Evolutionary conservation across 441 rosid species (phyloP), one percentile per base, ranked within the genome.

Genomic region (Euphorbia schlechtendalii): DNA sequence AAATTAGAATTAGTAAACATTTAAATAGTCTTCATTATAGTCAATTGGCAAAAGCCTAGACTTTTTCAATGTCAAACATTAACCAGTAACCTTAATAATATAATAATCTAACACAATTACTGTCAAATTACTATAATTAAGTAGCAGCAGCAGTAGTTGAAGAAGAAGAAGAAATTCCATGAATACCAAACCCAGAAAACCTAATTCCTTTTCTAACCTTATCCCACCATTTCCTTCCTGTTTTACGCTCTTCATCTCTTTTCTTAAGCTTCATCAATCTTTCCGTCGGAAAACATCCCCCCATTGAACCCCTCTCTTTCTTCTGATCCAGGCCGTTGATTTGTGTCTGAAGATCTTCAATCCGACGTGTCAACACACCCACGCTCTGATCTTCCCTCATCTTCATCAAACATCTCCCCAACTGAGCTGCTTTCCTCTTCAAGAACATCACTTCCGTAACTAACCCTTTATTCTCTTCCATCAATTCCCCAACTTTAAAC

Each of bases 301-400:
- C 45, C 45, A 40, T 40, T 40, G 45, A 3, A 40, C 45, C 45
- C 14, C 45, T 40, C 45, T 68, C 69, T 64, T 81, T 87, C 68
- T 70, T 65, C 80, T 71, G 76, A 81, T 85, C 84, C 70, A 87
- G 55, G 61, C 78, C 84, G 32, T 67, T 55, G 18, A 81, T 74
- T 69, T 79, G 79, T 17, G 62, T 74, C 56, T 80, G 80, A 53
- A 75, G 86, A 65, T 83, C 71, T 21, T 76, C 65, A 25, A 76
- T 74, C 64, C 80, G 78, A 34, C 82, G 69, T 46, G 77, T 38
- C 17, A 84, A 82, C 63, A 79, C 32, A 56, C 69, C 70, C 17
- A 76, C 80, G 53, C 77, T 82, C 48, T 82, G 83, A 55, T 83
- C 90, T 71, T 85, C 94, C 65, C 84, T 87, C 87, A 82, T 66